Evolutionary conservation across 179 eudicot genomes (phyloP).

Genomic region (Beta macrorhiza): DNA sequence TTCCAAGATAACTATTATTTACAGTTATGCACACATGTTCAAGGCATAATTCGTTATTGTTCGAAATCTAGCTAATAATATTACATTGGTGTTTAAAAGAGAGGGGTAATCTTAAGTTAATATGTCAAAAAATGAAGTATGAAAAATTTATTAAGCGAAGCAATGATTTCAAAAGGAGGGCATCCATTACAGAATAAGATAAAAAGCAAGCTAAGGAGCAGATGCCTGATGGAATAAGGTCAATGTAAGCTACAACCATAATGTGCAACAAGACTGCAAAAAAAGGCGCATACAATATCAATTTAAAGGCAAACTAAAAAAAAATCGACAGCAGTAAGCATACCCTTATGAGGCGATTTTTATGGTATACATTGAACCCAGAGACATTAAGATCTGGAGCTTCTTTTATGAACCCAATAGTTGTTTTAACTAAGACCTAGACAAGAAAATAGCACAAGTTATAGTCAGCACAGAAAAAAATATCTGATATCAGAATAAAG

Average conservation of each 20-base stretch:
- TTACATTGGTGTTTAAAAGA: background rate
- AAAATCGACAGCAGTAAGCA: constrained; percentile 18
- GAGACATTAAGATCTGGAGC: constrained; percentile 69
- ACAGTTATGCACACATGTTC: background rate
- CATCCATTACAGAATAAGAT: background rate
- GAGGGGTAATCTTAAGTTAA: background rate
- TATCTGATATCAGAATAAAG: background rate
- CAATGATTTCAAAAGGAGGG: background rate
- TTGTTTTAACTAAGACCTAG: constrained; percentile 62
- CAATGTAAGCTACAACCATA: background rate
- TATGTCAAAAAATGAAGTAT: background rate
- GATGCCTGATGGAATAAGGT: background rate
- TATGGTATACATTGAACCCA: constrained; percentile 95
- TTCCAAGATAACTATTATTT: background rate
- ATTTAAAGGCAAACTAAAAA: background rate
- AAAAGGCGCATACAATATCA: background rate
- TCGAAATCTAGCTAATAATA: background rate
- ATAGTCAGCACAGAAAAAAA: background rate
- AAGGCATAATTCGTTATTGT: background rate
- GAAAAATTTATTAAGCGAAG: background rate
- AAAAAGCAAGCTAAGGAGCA: background rate
- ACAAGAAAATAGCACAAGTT: constrained; percentile 23
- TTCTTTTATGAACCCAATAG: constrained; percentile 87
- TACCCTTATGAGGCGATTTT: constrained; percentile 98
- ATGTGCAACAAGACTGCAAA: constrained; percentile 6